phyloP scores from a whole-genome alignment of 2,329 filamentous ascomycete species.

The Orbilia ellipsospora region DNA sequence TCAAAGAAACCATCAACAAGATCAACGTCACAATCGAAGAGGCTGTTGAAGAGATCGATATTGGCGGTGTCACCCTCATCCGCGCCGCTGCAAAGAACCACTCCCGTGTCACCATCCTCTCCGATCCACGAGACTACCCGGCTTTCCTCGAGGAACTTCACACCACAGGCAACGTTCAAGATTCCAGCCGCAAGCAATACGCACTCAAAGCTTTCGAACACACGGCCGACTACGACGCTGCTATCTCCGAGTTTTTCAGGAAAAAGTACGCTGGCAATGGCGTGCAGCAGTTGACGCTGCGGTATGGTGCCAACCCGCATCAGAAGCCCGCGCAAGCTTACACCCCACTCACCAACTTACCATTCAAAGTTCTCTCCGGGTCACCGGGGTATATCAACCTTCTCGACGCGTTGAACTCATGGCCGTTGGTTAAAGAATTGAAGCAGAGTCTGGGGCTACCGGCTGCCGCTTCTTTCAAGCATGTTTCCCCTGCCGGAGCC shows the following conservation, averaged over 20 bases:
- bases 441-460: slow-evolving; percentile 87
- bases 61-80: slow-evolving; percentile 95
- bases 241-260: slow-evolving; percentile 97
- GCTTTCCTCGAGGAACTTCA: slow-evolving; percentile 88
- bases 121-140: slow-evolving; percentile 91
- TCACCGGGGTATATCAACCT: slow-evolving; percentile 97
- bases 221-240: slow-evolving; percentile 93
- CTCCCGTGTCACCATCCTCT: slow-evolving; percentile 91
- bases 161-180: slow-evolving; percentile 79
- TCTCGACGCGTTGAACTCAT: slow-evolving; percentile 93
- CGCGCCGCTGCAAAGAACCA: slow-evolving; percentile 99
- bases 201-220: slow-evolving; percentile 98
- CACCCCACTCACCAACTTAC: slow-evolving; percentile 76
- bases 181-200: slow-evolving; percentile 85
- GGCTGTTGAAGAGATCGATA: slow-evolving; percentile 98
- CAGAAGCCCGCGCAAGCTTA: slow-evolving; percentile 95
- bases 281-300: slow-evolving; percentile 82
- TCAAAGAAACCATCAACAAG: slow-evolving; percentile 98
- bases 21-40: slow-evolving; percentile 96
- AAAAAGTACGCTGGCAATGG: slow-evolving; percentile 93
- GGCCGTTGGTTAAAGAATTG: slow-evolving; percentile 96
- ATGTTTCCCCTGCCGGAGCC: slow-evolving; percentile 95
- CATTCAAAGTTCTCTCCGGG: slow-evolving; percentile 93
- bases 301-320: slow-evolving; percentile 97
- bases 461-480: slow-evolving; percentile 97